Evolutionary conservation across 1,284 basidiomycete genomes (phyloP).

Genomic region (Pyrrhoderma noxium): DNA sequence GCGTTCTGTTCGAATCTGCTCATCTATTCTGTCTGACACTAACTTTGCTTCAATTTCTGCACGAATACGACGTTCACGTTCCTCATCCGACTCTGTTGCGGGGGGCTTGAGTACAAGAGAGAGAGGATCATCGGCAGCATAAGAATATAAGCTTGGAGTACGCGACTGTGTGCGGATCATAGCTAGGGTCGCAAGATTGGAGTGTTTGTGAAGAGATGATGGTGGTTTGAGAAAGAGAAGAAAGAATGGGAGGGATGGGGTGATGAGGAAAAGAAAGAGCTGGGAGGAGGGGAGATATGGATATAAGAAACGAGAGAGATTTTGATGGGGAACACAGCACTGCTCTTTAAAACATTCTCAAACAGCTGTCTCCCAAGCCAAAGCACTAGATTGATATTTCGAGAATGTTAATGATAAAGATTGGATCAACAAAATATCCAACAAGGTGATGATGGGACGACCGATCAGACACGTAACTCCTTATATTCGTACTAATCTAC

Average conservation of each 20-base stretch:
- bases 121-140: slow-evolving; percentile 69
- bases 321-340: no score
- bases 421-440: no score
- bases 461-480: no score
- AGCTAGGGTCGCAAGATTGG: slow-evolving; percentile 19
- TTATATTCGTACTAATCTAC: no score
- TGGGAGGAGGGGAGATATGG: slow-evolving; percentile 23
- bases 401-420: no score
- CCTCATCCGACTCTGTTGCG: slow-evolving; percentile 53
- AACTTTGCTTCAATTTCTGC: slow-evolving; percentile 65
- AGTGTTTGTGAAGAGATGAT: slow-evolving; percentile 2
- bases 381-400: no score
- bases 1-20: slow-evolving; percentile 61
- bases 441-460: no score
- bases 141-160: slow-evolving; percentile 46
- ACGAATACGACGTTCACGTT: slow-evolving; percentile 51
- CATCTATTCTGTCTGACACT: slow-evolving; percentile 72
- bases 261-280: slow-evolving; percentile 21
- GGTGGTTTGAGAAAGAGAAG: slow-evolving; percentile 21
- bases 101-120: slow-evolving; percentile 60
- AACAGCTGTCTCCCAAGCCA: no score
- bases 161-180: slow-evolving; percentile 44
- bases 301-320: slow-evolving; percentile 2
- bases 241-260: slow-evolving; percentile 21
- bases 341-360: no score